A percentile compares a stretch with the other conserved stretches of the same genome.
These are phyloP conservation scores for Cordyceps tenuipes DNA, from an alignment of 2,329 filamentous ascomycete genomes.

Conservation along the genomic window DNA sequence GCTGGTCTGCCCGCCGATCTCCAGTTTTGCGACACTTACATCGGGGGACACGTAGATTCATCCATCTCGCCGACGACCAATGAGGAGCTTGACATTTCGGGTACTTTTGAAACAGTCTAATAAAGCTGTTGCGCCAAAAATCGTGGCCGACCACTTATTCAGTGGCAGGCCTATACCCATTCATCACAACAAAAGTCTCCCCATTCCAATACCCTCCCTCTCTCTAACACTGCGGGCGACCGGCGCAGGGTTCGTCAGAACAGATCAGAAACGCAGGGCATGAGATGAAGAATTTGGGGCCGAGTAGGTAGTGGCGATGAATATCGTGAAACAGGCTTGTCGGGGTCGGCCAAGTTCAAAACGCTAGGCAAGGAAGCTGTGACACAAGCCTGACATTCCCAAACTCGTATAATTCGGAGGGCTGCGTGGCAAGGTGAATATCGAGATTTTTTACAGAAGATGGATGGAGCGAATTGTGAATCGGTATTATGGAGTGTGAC, in stretches of 20 bases:
- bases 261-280: neutral
- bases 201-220: neutral
- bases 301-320: neutral
- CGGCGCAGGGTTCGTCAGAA: neutral
- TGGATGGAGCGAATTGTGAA: neutral
- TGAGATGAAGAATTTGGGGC: no score
- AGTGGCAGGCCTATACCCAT: no score
- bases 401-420: neutral
- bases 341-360: neutral
- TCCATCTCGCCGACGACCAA: neutral
- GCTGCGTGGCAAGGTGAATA: neutral
- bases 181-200: no score
- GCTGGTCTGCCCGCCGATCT: neutral
- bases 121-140: no score
- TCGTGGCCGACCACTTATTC: no score
- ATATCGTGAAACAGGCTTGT: neutral
- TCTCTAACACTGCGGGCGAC: neutral
- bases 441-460: neutral
- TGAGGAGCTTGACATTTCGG: neutral
- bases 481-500: no score
- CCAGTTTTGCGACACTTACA: neutral
- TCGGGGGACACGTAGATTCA: neutral
- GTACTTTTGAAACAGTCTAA: neutral
- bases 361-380: neutral
- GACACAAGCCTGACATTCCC: neutral